Evolutionary conservation across 495 filamentous ascomycete genomes (phyloP), one percentile per base, ranked within the genome.

Genomic region (Thermothielavioides terrestris): DNA sequence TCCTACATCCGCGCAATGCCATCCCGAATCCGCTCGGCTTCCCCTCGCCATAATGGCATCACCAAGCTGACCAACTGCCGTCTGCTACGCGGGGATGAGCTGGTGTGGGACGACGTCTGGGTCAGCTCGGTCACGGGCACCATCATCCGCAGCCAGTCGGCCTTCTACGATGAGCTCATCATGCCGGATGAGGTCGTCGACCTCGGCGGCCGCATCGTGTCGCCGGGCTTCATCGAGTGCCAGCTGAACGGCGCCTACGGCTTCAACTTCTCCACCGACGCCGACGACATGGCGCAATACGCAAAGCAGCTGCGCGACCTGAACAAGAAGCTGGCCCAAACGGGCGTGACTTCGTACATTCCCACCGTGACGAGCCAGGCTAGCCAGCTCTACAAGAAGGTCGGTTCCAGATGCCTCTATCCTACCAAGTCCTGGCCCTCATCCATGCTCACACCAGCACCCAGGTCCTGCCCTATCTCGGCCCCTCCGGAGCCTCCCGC

Each of bases 201-300:
- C 56, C 78, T 92, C 11, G 73, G 78, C n/a, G 84, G 85, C 39
- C 82, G 83, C 52, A 88, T 92, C 57, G 56, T 94, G 20, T 78
- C 85, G 11, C 86, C 88, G 1, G 88, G 87, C 12, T 76, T 92
- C 55, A 87, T 94, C 57, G 88, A 94, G 58, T 81, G 85, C 40
- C 88, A 94, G 60, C 75, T 91, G 38, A 94, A 94, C 57, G 88
- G 88, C 35, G 86, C 83, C 6, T 85, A 85, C 52, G 88, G 88
- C 38, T 88, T 91, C 69, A 86, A 92, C 68, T 91, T 91, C 64
- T 89, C 86, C 1, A 70, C 75, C 1, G 69, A 86, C 2, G 78
- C 84, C 6, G 76, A 82, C n/a, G 75, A 82, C 36, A 72, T 77
- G 32, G 72, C 77, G 12, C 69, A 73, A 39, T 94, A 91, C 61